phyloP scores from a whole-genome alignment of 495 filamentous ascomycete species.

The Aspergillus mulundensis region DNA sequence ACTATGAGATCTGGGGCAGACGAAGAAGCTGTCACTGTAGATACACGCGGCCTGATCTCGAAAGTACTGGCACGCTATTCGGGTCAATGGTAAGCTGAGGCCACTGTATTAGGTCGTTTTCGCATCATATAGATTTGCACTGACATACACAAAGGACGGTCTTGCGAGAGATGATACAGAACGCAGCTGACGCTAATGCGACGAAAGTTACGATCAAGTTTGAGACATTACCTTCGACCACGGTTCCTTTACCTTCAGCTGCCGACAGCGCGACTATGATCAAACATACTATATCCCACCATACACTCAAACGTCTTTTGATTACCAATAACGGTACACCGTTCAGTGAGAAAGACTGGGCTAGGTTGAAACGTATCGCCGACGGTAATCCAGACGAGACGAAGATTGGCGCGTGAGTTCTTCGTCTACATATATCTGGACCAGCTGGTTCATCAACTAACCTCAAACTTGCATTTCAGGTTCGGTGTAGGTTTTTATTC shows the following conservation, averaged over 20 bases:
- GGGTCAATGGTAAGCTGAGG: constrained; percentile 65
- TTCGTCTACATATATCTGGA: too few relatives aligned
- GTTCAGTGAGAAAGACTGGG: constrained; percentile 88
- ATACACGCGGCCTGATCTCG: constrained; percentile 93
- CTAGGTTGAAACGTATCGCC: constrained; percentile 88
- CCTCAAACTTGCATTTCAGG: too few relatives aligned
- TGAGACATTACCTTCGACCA: constrained; percentile 78
- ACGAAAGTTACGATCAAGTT: constrained; percentile 78
- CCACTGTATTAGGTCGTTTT: neutral
- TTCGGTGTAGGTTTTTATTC: constrained; percentile 99
- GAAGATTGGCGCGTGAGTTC: constrained; percentile 75
- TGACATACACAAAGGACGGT: constrained; percentile 45
- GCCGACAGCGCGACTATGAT: constrained; percentile 65
- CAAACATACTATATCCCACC: constrained; percentile 76
- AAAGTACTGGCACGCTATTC: constrained; percentile 95
- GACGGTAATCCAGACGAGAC: constrained; percentile 98
- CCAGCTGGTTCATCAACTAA: too few relatives aligned
- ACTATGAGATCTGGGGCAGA: constrained; percentile 81
- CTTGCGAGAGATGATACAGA: constrained; percentile 92
- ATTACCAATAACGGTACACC: constrained; percentile 86
- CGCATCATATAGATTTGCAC: constrained; percentile 5
- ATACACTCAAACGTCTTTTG: constrained; percentile 75
- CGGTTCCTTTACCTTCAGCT: constrained; percentile 64
- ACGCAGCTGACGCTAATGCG: constrained; percentile 92
- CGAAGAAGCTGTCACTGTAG: constrained; percentile 97